A percentile compares a stretch with the other conserved stretches of the same genome.
phyloP scores from a whole-genome alignment of 345 rosid genomes.

The Camelina neglecta region DNA sequence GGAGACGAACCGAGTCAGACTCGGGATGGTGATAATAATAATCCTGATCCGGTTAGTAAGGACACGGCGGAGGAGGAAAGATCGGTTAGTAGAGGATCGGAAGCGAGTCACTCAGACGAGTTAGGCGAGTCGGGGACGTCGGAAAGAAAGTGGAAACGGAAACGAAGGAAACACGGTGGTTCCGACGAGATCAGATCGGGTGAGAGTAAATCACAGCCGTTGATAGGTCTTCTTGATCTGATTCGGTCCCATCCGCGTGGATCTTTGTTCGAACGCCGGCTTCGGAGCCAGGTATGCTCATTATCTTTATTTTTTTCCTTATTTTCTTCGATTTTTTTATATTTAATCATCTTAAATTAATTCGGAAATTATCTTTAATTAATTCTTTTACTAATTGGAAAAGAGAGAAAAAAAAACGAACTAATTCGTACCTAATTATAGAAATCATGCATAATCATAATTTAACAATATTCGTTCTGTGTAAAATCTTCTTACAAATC shows the following conservation, averaged over 20 bases:
- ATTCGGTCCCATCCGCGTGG: constrained; percentile 64
- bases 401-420: neutral
- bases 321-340: neutral
- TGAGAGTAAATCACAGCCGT: constrained; percentile 61
- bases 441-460: neutral
- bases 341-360: neutral
- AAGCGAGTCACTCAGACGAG: constrained; percentile 47
- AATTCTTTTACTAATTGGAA: neutral
- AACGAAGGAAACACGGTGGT: constrained; percentile 39
- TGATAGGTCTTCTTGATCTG: constrained; percentile 51
- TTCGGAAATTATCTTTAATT: too few species aligned
- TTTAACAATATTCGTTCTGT: neutral
- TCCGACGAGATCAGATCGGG: constrained; percentile 41
- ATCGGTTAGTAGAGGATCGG: constrained; percentile 39
- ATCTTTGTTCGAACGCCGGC: constrained; percentile 64
- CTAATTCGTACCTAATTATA: neutral
- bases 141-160: constrained; percentile 46
- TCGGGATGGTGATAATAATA: constrained; percentile 40
- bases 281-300: constrained; percentile 56
- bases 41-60: constrained; percentile 48
- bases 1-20: constrained; percentile 36
- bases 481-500: neutral
- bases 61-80: constrained; percentile 36
- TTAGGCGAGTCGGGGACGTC: constrained; percentile 63
- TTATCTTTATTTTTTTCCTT: neutral